A percentile compares a stretch with the other conserved stretches of the same genome.
These are phyloP conservation scores for Coelastrella sp. DNA, from an alignment of 139 green algal genomes.

Conservation along the genomic window DNA sequence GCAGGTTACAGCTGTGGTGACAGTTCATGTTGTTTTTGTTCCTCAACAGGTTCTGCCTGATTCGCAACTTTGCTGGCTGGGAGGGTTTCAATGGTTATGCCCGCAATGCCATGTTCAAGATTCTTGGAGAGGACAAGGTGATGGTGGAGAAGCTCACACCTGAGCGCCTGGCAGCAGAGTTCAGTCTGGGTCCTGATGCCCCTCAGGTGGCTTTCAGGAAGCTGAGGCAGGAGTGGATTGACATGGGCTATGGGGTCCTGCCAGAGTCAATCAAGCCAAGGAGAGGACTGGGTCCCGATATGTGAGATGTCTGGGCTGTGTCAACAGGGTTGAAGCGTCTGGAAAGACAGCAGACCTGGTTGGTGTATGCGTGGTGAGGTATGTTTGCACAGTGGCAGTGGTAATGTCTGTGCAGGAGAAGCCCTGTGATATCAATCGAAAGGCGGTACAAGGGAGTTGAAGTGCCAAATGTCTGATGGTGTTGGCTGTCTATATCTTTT, in stretches of 20 bases:
- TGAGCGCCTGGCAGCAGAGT: slow-evolving; percentile 71
- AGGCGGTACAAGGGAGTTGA: no score
- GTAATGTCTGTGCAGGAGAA: no score
- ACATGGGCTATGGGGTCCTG: slow-evolving; percentile 73
- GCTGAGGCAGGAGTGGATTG: slow-evolving; percentile 81
- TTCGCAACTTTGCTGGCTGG: slow-evolving; percentile 75
- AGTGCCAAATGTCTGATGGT: no score
- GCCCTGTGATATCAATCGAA: no score
- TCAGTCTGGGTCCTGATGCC: slow-evolving; percentile 50
- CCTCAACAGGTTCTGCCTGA: slow-evolving; percentile 67
- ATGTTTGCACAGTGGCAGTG: background rate
- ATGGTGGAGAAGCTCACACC: slow-evolving; percentile 78
- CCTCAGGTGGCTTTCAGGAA: slow-evolving; percentile 78
- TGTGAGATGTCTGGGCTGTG: slow-evolving; percentile 30
- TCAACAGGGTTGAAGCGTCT: no score
- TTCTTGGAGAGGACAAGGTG: slow-evolving; percentile 86
- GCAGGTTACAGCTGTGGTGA: background rate
- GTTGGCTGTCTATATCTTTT: no score
- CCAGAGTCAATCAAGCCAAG: slow-evolving; percentile 15
- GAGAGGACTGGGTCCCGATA: slow-evolving; percentile 28
- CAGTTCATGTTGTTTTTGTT: background rate
- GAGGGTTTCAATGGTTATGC: slow-evolving; percentile 74
- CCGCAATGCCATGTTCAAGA: slow-evolving; percentile 82
- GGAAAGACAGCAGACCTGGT: background rate
- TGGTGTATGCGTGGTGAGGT: background rate